phyloP scores from a whole-genome alignment of 495 filamentous ascomycete genomes.

The Lineolata rhizophorae region DNA sequence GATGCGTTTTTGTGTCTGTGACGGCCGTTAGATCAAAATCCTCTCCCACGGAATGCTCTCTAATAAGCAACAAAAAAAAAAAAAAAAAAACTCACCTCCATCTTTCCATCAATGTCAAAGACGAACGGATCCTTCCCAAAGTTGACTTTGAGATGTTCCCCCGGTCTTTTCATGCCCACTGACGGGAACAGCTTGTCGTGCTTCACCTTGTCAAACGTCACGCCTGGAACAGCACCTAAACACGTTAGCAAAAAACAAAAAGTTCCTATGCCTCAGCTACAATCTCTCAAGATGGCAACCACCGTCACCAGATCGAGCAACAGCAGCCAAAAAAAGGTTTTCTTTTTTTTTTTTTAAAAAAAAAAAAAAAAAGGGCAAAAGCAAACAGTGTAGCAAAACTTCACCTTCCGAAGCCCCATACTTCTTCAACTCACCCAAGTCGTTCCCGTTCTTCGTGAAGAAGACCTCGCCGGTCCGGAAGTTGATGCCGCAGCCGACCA shows the following conservation, averaged over 20 bases:
- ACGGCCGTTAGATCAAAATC: too few relatives aligned
- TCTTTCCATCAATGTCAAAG: slow-evolving; percentile 79
- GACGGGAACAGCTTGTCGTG: slow-evolving; percentile 56
- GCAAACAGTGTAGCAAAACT: too few relatives aligned
- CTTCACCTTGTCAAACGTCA: slow-evolving; percentile 61
- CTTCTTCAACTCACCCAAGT: slow-evolving; percentile 40
- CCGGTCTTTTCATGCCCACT: slow-evolving; percentile 80
- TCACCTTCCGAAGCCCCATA: too few relatives aligned
- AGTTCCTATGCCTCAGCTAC: too few relatives aligned
- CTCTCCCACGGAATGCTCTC: too few relatives aligned
- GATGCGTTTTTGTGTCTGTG: slow-evolving; percentile 39
- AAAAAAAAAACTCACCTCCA: slow-evolving; percentile 35
- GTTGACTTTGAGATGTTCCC: slow-evolving; percentile 68
- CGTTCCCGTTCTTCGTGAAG: slow-evolving; percentile 82
- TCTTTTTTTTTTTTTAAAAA: neutral
- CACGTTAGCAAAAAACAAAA: too few relatives aligned
- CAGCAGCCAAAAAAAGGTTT: too few relatives aligned
- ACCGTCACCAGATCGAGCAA: slow-evolving; percentile 4
- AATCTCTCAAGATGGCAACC: too few relatives aligned
- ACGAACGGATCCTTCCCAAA: slow-evolving; percentile 81
- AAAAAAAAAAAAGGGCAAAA: too few relatives aligned
- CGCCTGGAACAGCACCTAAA: too few relatives aligned
- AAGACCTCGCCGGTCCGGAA: slow-evolving; percentile 73
- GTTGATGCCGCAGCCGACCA: slow-evolving; percentile 83
- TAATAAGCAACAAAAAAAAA: neutral